These are phyloP conservation scores for Camelina laxa DNA, from an alignment of 345 rosid genomes.

Conservation along the genomic window DNA sequence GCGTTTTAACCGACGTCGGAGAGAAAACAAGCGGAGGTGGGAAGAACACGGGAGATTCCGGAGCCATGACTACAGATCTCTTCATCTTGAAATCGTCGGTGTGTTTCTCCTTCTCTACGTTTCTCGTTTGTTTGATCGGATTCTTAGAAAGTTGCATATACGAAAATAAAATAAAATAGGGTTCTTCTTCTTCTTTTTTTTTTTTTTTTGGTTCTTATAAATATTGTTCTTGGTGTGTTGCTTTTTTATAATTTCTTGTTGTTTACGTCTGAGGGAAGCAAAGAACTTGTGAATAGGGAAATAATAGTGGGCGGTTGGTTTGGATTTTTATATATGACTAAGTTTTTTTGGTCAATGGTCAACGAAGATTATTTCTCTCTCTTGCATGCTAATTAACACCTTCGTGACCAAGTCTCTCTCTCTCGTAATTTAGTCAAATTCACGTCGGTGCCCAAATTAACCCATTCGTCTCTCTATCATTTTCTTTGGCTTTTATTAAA, in stretches of 20 bases:
- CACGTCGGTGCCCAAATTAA: slow-evolving; percentile 44
- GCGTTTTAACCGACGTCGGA: slow-evolving; percentile 42
- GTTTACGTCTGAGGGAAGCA: slow-evolving; percentile 43
- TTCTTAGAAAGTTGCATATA: slow-evolving; percentile 38
- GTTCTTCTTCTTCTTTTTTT: neutral
- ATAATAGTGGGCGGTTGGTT: slow-evolving; percentile 42
- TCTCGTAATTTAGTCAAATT: slow-evolving; percentile 41
- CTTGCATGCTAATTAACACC: slow-evolving; percentile 41
- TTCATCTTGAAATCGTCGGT: slow-evolving; percentile 33
- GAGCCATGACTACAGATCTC: slow-evolving; percentile 24
- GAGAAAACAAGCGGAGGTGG: slow-evolving; percentile 36
- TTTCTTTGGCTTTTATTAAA: slow-evolving; percentile 19
- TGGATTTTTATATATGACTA: slow-evolving; percentile 37
- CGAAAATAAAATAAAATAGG: neutral
- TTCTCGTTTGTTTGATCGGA: slow-evolving; percentile 26
- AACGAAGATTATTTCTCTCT: slow-evolving; percentile 41
- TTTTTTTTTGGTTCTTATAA: no score
- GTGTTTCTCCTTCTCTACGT: slow-evolving; percentile 18
- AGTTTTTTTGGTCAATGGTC: slow-evolving; percentile 41
- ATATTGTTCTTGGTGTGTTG: neutral
- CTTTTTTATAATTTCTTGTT: slow-evolving; percentile 28
- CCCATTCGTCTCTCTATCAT: neutral
- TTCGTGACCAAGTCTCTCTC: slow-evolving; percentile 44
- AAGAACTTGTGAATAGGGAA: slow-evolving; percentile 38
- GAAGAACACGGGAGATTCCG: slow-evolving; percentile 45